Base-by-base conservation (phyloP, 345 rosid genomes). In the Eucalyptus sp. region DNA sequence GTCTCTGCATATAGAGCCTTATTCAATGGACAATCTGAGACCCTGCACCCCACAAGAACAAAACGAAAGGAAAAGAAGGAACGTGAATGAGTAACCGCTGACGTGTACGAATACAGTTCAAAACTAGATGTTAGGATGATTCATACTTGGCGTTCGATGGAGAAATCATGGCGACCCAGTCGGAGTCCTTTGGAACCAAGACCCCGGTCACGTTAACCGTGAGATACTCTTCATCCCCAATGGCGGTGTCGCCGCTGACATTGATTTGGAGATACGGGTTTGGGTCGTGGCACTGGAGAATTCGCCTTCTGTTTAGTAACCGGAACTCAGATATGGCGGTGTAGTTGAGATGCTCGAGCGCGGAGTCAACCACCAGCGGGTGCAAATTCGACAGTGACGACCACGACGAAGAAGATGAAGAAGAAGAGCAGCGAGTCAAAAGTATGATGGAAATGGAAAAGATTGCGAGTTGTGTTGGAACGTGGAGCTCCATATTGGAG, bases 111-210 rank as follows among this genome's bases (percentile, higher is more conserved):
- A 52, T 52, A 18, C 58, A 52, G 2, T 52, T 52, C 58, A 52
- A 52, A 76, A 41, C 48, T 37, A 10, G 83, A 41, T 5, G 5
- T 37, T 24, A 20, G 27, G 83, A 76, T 20, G 43, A 37, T 37
- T 20, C 25, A 50, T 95, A 96, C 98, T 89, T 87, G 2, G 96
- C 90, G 84, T 86, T 81, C 29, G 96, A 91, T 43, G 98, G 96
- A 22, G 98, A 92, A 48, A 96, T 93, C 96, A 96, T 96, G 91
- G 95, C 98, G 43, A 96, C 90, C 98, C 98, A 96, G 86, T 94
- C 92, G 48, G 31, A 24, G 0, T 88, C 27, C 1, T 92, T 87
- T 3, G 98, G 98, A 10, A 27, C 37, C 33, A 92, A 48, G 81
- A 95, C 93, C 3, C 96, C 98, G 16, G 87, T 86, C 46, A 94